Percentiles rank a stretch among this genome's conserved stretches.
Conservation (phyloP, 345 rosid genomes). For the Syzygium aqueum region DNA sequence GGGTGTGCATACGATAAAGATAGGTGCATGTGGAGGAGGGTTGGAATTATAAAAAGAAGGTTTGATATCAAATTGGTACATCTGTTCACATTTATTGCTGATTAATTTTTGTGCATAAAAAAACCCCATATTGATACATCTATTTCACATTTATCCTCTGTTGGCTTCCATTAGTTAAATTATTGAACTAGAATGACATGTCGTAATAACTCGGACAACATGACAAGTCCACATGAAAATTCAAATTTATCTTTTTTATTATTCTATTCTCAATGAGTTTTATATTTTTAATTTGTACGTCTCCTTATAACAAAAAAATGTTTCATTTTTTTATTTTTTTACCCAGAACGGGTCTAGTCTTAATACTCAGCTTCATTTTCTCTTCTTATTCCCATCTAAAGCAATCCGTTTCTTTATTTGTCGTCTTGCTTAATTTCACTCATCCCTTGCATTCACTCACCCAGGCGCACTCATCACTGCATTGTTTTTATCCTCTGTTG, state of each 20-base stretch:
- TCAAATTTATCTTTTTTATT: background rate
- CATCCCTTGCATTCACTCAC: background rate
- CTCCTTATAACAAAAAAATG: background rate
- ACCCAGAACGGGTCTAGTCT: background rate
- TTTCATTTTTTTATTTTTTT: no score
- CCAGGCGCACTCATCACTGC: background rate
- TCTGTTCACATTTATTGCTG: background rate
- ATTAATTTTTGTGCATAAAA: no score
- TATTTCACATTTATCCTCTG: no score
- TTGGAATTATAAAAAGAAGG: background rate
- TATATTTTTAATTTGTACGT: background rate
- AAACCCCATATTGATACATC: background rate
- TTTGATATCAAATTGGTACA: background rate
- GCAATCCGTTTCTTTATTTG: background rate
- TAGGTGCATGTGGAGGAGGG: no score
- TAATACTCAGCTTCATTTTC: background rate
- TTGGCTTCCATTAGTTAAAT: background rate
- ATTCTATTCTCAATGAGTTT: no score
- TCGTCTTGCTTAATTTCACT: background rate
- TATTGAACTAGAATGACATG: no score
- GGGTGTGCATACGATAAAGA: no score
- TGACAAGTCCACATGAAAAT: no score
- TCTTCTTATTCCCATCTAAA: background rate
- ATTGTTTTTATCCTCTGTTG: background rate
- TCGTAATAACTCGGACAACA: accelerated